Conservation (phyloP, 75 land plant species). For the Azolla pinnata region DNA sequence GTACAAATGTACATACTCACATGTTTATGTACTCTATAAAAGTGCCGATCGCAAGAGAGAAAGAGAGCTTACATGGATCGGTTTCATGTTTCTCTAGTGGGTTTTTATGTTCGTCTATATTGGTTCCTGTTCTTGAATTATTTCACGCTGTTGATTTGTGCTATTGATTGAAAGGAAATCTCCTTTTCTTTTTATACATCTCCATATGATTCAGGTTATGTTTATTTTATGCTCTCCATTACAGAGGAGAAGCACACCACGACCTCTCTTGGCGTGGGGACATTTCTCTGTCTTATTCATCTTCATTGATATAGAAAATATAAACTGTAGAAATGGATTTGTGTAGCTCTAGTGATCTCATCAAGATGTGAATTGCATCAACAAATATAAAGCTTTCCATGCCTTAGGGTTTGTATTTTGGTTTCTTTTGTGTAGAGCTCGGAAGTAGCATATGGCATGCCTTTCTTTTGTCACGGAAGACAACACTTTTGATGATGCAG, state of each 20-base stretch:
- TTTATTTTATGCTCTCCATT: no score
- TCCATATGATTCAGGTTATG: no score
- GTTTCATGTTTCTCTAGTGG: neutral
- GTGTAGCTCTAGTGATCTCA: neutral
- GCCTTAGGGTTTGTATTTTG: neutral
- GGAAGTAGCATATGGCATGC: slow-evolving; percentile 4
- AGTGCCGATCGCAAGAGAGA: neutral
- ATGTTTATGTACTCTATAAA: neutral
- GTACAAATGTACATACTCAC: neutral
- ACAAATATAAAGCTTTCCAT: no score
- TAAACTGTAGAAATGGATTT: neutral
- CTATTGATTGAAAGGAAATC: neutral
- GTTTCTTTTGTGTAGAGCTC: neutral
- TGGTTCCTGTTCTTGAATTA: no score
- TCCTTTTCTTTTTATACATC: neutral
- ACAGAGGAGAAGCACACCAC: no score
- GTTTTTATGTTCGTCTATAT: no score
- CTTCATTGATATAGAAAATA: neutral
- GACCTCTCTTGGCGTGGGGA: neutral
- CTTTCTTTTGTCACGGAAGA: slow-evolving; percentile 6
- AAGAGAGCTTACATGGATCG: neutral
- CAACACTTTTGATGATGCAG: slow-evolving; percentile 14
- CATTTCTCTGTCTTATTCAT: neutral
- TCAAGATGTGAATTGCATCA: neutral
- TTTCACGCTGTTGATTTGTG: neutral